Conservation (phyloP, 2,329 filamentous ascomycete genomes). For the Pseudopyricularia cyperi region DNA sequence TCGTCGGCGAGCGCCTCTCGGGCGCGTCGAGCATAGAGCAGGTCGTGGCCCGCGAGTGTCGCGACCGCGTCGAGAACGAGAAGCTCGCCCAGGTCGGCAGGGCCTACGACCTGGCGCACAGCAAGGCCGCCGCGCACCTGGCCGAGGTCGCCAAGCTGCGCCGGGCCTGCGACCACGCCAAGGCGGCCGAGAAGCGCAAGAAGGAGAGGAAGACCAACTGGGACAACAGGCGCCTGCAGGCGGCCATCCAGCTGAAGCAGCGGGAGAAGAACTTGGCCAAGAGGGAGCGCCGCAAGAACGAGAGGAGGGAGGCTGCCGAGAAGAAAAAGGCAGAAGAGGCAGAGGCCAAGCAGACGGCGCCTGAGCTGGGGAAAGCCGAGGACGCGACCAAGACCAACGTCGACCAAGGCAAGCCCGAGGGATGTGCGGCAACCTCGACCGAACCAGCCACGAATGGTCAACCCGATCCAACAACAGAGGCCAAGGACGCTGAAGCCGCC, state of each 20-base stretch:
- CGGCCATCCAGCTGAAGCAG: conserved; percentile 23
- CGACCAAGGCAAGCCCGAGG: neutral
- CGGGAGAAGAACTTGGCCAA: conserved; percentile 28
- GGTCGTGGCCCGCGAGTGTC: conserved; percentile 52
- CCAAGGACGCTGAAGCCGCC: neutral
- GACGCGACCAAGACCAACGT: neutral
- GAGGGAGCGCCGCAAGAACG: conserved; percentile 21
- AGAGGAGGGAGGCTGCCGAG: conserved; percentile 8
- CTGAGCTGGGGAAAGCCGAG: neutral
- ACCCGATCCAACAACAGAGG: neutral
- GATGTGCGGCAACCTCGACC: neutral
- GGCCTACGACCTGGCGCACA: conserved; percentile 58
- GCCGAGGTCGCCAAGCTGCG: conserved; percentile 30
- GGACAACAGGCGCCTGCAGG: conserved; percentile 23
- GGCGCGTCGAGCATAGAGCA: conserved; percentile 45
- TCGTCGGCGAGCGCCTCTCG: conserved; percentile 51
- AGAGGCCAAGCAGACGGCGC: conserved; percentile 4
- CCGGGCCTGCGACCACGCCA: conserved; percentile 34
- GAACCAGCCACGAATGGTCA: neutral
- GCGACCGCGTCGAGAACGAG: conserved; percentile 54
- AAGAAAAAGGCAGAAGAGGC: conserved; percentile 5
- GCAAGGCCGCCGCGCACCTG: conserved; percentile 31
- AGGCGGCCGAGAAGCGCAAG: conserved; percentile 29
- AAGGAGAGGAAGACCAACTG: conserved; percentile 24
- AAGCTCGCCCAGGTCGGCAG: conserved; percentile 62